These are phyloP conservation scores for Dysphania ambrosioides DNA, from an alignment of 148 eudicot species.

Conservation along the genomic window DNA sequence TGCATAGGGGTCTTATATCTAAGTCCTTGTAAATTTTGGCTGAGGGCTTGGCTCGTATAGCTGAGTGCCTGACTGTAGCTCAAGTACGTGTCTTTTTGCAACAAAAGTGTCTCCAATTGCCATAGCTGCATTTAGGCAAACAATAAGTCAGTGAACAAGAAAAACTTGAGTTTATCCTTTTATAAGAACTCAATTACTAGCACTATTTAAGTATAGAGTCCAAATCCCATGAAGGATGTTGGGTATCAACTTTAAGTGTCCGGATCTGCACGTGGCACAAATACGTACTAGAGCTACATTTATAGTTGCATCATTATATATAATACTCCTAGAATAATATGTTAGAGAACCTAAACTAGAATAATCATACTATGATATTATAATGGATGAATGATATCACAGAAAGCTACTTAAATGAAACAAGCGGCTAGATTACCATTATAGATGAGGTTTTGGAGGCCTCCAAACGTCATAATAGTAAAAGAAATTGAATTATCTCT, in stretches of 20 bases:
- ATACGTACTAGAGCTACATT: background rate
- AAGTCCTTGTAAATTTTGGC: constrained; percentile 86
- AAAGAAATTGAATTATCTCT: background rate
- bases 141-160: constrained; percentile 16
- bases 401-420: background rate
- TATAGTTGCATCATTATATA: constrained; percentile 7
- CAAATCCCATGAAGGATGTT: background rate
- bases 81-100: constrained; percentile 88
- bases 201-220: background rate
- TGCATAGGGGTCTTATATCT: constrained; percentile 51
- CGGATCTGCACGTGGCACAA: constrained; percentile 18
- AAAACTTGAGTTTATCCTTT: constrained; percentile 1
- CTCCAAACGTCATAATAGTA: background rate
- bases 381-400: background rate
- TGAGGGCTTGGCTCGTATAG: constrained; percentile 89
- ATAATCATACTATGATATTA: background rate
- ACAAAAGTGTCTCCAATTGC: constrained; percentile 93
- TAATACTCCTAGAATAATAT: background rate
- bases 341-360: background rate
- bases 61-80: constrained; percentile 95
- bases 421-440: background rate
- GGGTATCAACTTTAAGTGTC: constrained; percentile 15
- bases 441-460: background rate
- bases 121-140: constrained; percentile 63
- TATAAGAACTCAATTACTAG: background rate